Conservation (phyloP, 176 grass and related monocot species). For the Carex cristatella region DNA sequence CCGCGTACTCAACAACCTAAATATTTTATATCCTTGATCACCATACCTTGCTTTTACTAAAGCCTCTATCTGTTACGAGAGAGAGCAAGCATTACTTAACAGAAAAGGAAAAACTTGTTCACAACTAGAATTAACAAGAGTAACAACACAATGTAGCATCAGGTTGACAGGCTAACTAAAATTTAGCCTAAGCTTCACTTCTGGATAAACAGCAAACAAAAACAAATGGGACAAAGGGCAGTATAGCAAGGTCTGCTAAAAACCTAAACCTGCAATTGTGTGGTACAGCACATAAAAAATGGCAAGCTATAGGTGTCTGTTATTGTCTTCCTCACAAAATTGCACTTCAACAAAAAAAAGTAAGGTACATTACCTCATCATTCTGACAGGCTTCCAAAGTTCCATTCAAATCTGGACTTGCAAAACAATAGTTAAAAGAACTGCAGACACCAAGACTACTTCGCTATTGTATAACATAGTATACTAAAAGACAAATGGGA, state of each 20-base stretch:
- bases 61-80: slow-evolving; percentile 54
- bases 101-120: neutral
- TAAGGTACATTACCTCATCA: slow-evolving; percentile 51
- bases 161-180: neutral
- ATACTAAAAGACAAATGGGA: slow-evolving; percentile 5
- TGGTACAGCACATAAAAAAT: slow-evolving; percentile 10
- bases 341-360: neutral
- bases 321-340: neutral
- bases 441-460: neutral
- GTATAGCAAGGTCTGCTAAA: neutral
- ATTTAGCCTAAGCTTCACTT: slow-evolving; percentile 8
- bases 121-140: neutral
- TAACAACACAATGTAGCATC: neutral
- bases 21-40: slow-evolving; percentile 64
- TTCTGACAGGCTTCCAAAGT: slow-evolving; percentile 57
- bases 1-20: slow-evolving; percentile 54
- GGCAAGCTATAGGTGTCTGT: neutral
- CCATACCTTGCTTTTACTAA: slow-evolving; percentile 73
- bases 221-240: neutral
- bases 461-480: neutral
- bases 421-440: neutral
- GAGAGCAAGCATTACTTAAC: slow-evolving; percentile 18
- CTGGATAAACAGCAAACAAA: neutral
- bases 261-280: slow-evolving; percentile 5
- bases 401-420: slow-evolving; percentile 56